phyloP scores from a whole-genome alignment of 208 protist genomes.

The Acanthamoeba royreba region DNA sequence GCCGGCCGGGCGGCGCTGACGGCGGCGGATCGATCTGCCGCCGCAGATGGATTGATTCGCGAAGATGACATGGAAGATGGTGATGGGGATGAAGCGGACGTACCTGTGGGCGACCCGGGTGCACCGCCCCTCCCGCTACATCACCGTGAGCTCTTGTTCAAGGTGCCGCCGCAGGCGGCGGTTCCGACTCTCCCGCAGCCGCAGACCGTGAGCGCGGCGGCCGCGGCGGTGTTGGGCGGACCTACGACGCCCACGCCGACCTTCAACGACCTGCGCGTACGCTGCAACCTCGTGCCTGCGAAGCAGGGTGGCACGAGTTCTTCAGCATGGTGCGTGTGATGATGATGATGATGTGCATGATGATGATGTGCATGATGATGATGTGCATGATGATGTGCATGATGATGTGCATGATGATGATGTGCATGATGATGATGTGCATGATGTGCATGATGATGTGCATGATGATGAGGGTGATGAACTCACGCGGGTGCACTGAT shows the following conservation, averaged over 20 bases:
- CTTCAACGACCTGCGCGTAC: not conserved
- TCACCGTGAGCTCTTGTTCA: not conserved
- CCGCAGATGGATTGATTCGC: not conserved
- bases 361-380: not conserved
- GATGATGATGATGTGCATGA: not conserved
- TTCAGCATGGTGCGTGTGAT: not conserved
- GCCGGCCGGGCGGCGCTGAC: not conserved
- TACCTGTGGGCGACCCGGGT: not conserved
- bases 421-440: not conserved
- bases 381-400: too few species aligned
- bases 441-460: too few species aligned
- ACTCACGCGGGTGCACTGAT: not conserved
- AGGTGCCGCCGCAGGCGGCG: not conserved
- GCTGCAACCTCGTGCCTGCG: not conserved
- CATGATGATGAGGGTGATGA: too few species aligned
- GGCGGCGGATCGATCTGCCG: not conserved
- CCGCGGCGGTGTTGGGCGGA: not conserved
- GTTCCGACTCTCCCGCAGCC: not conserved
- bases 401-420: too few species aligned
- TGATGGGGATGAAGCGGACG: not conserved
- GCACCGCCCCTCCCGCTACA: too few species aligned
- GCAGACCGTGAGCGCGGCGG: not conserved
- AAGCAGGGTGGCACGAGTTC: not conserved
- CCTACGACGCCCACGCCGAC: not conserved
- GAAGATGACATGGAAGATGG: not conserved